Percentiles rank a stretch among this genome's conserved stretches.
Evolutionary conservation across 2,329 filamentous ascomycete species (phyloP).

Genomic region (Mycogone perniciosa): DNA sequence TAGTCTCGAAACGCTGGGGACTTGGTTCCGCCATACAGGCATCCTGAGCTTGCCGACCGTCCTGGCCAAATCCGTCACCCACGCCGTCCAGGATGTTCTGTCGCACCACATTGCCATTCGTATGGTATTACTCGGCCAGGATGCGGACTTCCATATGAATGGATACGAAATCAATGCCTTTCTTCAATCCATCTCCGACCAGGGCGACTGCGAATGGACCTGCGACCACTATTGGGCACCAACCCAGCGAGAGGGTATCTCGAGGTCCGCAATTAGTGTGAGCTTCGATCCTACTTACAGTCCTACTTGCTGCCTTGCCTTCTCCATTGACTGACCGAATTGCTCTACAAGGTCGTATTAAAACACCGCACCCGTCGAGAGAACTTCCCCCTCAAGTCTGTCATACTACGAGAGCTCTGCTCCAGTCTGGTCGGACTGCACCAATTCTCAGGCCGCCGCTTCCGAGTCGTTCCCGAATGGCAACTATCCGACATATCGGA

Average conservation of each 20-base stretch:
- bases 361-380: background rate
- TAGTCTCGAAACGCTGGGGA: no score
- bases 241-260: background rate
- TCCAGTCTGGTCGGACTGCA: background rate
- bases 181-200: background rate
- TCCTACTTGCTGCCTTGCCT: background rate
- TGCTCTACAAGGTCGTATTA: background rate
- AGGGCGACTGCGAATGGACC: background rate
- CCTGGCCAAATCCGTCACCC: no score
- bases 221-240: background rate
- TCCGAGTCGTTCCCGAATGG: background rate
- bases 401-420: background rate
- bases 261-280: background rate
- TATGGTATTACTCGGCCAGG: no score
- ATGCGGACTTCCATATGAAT: no score
- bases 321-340: background rate
- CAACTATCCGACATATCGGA: background rate
- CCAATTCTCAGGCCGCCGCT: background rate
- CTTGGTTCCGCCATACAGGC: no score
- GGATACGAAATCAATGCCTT: no score
- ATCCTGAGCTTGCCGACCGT: no score
- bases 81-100: no score
- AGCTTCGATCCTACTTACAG: background rate
- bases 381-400: background rate
- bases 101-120: no score